Evolutionary conservation across 345 rosid species (phyloP), one percentile per base, ranked within the genome.

Genomic region (Gossypium mustelinum): DNA sequence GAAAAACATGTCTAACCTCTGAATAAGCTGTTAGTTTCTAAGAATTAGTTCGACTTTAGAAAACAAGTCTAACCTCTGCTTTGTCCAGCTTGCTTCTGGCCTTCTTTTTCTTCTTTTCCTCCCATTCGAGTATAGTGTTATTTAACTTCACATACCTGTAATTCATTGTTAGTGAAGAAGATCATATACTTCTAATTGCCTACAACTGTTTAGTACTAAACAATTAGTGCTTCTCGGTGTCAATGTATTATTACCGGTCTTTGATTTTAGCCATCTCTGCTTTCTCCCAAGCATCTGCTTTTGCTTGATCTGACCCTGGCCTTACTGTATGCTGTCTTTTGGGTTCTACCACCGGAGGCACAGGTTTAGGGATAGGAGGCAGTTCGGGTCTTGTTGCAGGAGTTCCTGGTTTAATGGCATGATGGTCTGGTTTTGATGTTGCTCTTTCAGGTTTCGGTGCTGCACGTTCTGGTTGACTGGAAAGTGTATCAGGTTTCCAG

Each of bases 271-370:
- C 85, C 75, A 85, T 73, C 83, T 92, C 81, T 41, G 82, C 85
- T 52, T 72, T 87, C 79, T 84, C 87, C 97, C 98, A 92, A 14
- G 74, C 80, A 39, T 87, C 91, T 61, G 91, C 93, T 17, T 67
- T 60, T 41, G 78, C 50, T 61, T 76, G 82, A 22, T 68, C 77
- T 18, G 18, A 25, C 79, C 56, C 79, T 51, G 77, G 74, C 48
- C 24, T 62, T 73, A 62, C 45, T 48, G 82, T 70, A 50, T 43
- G 73, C 50, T 55, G 82, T 52, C 72, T 60, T 56, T 56, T 48
- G 18, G 76, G 56, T n/a, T 75, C 73, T 64, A 64, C 2, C 6
- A 41, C 74, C n/a, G 78, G 79, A 2, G 20, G 18, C 20, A 27
- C 22, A 45, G 82, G 86, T 11, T 68, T 85, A 20, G 60, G 27